These are phyloP conservation scores for Russula griseocarnosa DNA, from an alignment of 768 basidiomycete species.

Conservation along the genomic window DNA sequence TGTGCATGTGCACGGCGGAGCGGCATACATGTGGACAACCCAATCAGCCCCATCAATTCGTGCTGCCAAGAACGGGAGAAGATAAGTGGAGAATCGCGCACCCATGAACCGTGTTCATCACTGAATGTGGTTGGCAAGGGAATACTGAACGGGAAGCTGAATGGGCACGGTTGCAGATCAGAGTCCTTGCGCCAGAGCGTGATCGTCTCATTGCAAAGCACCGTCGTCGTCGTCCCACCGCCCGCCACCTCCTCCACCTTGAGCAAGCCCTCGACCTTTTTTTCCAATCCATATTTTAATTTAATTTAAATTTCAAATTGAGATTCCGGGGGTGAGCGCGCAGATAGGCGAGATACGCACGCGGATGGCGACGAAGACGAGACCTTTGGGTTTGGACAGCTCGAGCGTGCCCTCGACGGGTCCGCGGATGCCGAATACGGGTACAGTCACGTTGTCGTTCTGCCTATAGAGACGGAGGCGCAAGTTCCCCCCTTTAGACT, in stretches of 20 bases:
- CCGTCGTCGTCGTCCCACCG: slow-evolving; percentile 53
- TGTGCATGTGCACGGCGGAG: not conserved
- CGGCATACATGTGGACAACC: not conserved
- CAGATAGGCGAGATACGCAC: slow-evolving; percentile 9
- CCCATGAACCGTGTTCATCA: slow-evolving; percentile 55
- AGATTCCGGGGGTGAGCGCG: not conserved
- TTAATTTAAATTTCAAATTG: not conserved
- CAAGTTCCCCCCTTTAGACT: slow-evolving; percentile 22
- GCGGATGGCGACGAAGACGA: slow-evolving; percentile 24
- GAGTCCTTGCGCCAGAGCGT: slow-evolving; percentile 56
- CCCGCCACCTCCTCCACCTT: slow-evolving; percentile 36
- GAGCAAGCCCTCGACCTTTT: slow-evolving; percentile 33
- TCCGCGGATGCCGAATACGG: slow-evolving; percentile 20
- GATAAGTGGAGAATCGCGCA: slow-evolving; percentile 35
- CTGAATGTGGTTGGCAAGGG: slow-evolving; percentile 56
- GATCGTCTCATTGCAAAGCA: slow-evolving; percentile 48
- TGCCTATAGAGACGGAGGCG: slow-evolving; percentile 24
- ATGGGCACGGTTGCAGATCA: slow-evolving; percentile 46
- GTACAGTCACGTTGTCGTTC: slow-evolving; percentile 1
- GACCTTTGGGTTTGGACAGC: slow-evolving; percentile 23
- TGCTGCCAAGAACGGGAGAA: not conserved
- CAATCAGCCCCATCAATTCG: not conserved
- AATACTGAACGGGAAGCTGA: slow-evolving; percentile 50
- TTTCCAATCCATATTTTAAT: not conserved
- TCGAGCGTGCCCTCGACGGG: slow-evolving; percentile 24